A percentile compares a stretch with the other conserved stretches of the same genome.
Evolutionary conservation across 2,329 filamentous ascomycete genomes (phyloP).

Genomic region (Tympanopsis confertula): DNA sequence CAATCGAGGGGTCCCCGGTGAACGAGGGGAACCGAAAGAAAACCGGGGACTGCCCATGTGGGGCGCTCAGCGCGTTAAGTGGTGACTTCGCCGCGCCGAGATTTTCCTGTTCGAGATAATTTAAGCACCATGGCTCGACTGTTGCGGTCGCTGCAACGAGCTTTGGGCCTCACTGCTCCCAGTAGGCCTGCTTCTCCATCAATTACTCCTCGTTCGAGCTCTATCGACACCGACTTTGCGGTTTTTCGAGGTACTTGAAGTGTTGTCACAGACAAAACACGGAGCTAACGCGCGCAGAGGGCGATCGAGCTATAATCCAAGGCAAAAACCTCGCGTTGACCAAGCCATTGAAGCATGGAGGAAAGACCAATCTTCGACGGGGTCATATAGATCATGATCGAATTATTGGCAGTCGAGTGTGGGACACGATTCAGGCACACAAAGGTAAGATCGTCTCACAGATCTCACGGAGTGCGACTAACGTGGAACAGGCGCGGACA

Average conservation of each 20-base stretch:
- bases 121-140: conserved; percentile 1
- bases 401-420: not conserved
- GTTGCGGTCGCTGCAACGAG: not conserved
- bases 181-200: not conserved
- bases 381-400: not conserved
- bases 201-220: not conserved
- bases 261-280: not conserved
- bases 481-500: not conserved
- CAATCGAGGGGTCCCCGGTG: not conserved
- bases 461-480: not conserved
- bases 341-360: not conserved
- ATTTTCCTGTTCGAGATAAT: too few relatives aligned
- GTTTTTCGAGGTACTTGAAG: not conserved
- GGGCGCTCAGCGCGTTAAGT: too few relatives aligned
- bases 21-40: not conserved
- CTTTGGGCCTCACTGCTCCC: not conserved
- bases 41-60: too few relatives aligned
- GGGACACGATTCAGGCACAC: not conserved
- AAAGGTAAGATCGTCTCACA: not conserved
- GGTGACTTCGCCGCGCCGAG: too few relatives aligned
- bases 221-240: not conserved
- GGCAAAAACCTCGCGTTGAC: not conserved
- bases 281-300: not conserved
- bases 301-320: not conserved
- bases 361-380: not conserved